Evolutionary conservation across 495 filamentous ascomycete species (phyloP), one percentile per base, ranked within the genome.

Genomic region (Hypoxylon crocopeplum): DNA sequence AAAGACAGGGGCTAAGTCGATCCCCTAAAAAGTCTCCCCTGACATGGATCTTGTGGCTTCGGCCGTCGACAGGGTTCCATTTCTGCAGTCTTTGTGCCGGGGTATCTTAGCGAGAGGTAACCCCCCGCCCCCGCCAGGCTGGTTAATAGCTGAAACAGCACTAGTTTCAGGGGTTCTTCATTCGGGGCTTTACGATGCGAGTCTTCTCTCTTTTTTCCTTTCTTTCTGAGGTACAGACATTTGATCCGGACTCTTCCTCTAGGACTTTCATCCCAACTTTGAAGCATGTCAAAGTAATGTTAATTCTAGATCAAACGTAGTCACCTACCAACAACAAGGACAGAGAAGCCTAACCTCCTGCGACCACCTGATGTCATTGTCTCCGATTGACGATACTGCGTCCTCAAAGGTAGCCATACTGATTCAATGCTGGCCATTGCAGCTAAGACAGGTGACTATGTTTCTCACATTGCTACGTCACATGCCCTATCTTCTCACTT

Each of bases 161-260:
- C 52, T 52, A 42, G 62, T 62, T 61, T 66, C 62, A 66, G 56
- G 49, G 56, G 36, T 25, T 22, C 38, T 27, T 33, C 32, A 64
- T 24, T 42, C 48, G 32, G 40, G 47, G 16, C 11, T 45, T 24
- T 46, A 27, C 41, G 39, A 59, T 47, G 56, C 46, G 30, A 24
- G 21, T 30, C 45, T 38, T 45, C 41, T 25, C 8, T 37, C n/a
- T n/a, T 7, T 34, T 10, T 34, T 34, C n/a, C n/a, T n/a, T n/a
- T n/a, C n/a, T n/a, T n/a, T n/a, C n/a, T n/a, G n/a, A n/a, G n/a
- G n/a, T n/a, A n/a, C n/a, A n/a, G 32, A 34, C 5, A 34, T 34
- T 3, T 2, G 12, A 34, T 12, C 8, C 24, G 24, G 8, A 27
- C 8, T 8, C 4, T 27, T 4, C 3, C 24, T 8, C 24, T 20